phyloP scores from a whole-genome alignment of 2,329 filamentous ascomycete species.

The Furcasterigmium furcatum region DNA sequence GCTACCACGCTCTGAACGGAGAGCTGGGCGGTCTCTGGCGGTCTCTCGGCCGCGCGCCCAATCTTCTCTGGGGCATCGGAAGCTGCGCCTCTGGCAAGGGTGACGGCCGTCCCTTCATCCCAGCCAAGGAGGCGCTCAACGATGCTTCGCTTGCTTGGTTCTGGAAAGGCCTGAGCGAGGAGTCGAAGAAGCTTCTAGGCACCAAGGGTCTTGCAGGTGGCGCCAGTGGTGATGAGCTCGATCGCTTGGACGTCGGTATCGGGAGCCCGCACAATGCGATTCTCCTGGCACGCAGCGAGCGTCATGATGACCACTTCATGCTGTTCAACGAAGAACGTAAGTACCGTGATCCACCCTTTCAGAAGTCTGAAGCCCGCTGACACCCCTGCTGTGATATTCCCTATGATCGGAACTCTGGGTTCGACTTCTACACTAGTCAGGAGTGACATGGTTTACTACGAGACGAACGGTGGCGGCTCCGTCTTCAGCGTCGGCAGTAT shows the following conservation, averaged over 20 bases:
- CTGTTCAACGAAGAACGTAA: slow-evolving; percentile 18
- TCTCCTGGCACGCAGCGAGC: slow-evolving; percentile 18
- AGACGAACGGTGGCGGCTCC: slow-evolving; percentile 14
- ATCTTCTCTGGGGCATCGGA: background rate
- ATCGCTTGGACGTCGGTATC: slow-evolving; percentile 22
- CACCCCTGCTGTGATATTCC: too few species aligned
- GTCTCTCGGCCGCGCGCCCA: background rate
- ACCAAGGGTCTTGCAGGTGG: slow-evolving; percentile 18
- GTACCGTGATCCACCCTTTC: too few species aligned
- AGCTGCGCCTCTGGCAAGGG: slow-evolving; percentile 20
- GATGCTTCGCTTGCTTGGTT: slow-evolving; percentile 14
- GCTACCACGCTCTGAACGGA: slow-evolving; percentile 22
- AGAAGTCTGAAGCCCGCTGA: too few species aligned
- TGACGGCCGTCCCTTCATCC: slow-evolving; percentile 18
- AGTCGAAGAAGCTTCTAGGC: slow-evolving; percentile 5
- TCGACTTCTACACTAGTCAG: slow-evolving; percentile 13
- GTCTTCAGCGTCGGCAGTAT: slow-evolving; percentile 23
- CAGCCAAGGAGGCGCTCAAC: background rate
- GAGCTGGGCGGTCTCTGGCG: slow-evolving; percentile 25
- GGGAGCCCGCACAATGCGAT: slow-evolving; percentile 24
- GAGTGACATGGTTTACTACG: slow-evolving; percentile 19
- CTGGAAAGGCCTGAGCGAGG: slow-evolving; percentile 14
- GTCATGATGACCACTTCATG: slow-evolving; percentile 17
- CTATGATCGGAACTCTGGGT: slow-evolving; percentile 10
- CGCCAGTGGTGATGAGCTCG: slow-evolving; percentile 29